These are phyloP conservation scores for Toxoplasma gondii DNA, from an alignment of 169 alveolate genomes.

Conservation along the genomic window DNA sequence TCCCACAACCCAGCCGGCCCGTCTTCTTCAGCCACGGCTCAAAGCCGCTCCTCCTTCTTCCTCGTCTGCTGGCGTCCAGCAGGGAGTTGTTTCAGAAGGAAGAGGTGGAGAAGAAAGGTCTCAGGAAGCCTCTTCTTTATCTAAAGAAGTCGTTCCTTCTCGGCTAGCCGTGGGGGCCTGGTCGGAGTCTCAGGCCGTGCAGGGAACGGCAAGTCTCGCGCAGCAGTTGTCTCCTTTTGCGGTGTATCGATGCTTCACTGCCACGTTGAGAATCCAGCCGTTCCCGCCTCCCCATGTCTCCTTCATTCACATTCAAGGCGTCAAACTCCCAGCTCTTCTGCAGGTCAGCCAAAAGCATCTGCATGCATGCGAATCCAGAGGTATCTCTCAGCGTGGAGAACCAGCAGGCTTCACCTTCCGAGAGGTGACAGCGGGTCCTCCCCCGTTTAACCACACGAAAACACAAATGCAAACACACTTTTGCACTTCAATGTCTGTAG, in stretches of 20 bases:
- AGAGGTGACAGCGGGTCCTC: no score
- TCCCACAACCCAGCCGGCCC: neutral
- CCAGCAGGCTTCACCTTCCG: no score
- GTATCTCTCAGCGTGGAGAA: no score
- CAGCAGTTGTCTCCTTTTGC: neutral
- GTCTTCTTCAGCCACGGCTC: neutral
- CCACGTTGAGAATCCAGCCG: conserved; percentile 32
- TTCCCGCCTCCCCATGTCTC: conserved; percentile 62
- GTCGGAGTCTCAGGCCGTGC: no score
- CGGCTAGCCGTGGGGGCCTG: no score
- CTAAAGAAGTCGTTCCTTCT: no score
- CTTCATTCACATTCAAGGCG: conserved; percentile 9
- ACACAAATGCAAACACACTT: neutral
- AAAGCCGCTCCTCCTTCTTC: neutral
- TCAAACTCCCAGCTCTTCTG: conserved; percentile 45
- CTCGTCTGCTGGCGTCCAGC: neutral
- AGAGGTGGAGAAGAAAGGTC: no score
- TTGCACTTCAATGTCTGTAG: neutral
- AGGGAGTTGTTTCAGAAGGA: neutral
- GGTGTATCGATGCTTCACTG: conserved; percentile 26
- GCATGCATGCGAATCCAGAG: no score
- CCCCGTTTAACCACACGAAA: no score
- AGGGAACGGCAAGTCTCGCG: neutral
- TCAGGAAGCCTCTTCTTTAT: no score
- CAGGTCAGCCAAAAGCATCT: conserved; percentile 17